Percentiles rank a stretch among this genome's conserved stretches.
Evolutionary conservation across 163 green algal species (phyloP).

Genomic region (Chlamydomonas reinhardtii): DNA sequence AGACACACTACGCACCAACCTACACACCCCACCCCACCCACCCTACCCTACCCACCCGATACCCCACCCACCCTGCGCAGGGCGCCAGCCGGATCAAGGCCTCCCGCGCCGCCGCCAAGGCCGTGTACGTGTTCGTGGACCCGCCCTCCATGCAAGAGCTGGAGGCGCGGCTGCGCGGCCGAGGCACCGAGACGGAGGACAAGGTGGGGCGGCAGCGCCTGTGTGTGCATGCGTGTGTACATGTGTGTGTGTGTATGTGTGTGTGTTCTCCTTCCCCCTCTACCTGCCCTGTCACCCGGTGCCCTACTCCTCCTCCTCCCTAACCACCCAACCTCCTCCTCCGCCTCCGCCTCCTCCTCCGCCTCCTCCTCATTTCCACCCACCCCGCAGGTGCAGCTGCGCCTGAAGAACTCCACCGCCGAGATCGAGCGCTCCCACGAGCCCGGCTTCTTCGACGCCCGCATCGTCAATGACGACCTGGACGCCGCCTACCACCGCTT

Average conservation of each 20-base stretch:
- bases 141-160: conserved; percentile 91
- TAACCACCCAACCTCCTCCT: no score
- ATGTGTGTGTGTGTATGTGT: no score
- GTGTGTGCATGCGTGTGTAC: no score
- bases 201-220: conserved; percentile 63
- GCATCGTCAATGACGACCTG: conserved; percentile 91
- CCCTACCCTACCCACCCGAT: no score
- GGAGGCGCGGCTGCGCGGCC: conserved; percentile 85
- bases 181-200: conserved; percentile 92
- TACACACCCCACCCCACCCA: no score
- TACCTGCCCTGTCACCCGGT: no score
- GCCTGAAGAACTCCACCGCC: conserved; percentile 77
- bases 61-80: conserved; percentile 1
- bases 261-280: no score
- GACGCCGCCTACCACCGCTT: conserved; percentile 66
- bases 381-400: conserved; percentile 64
- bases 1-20: no score
- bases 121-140: conserved; percentile 93
- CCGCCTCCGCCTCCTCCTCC: no score
- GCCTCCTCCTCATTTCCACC: no score
- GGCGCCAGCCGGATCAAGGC: conserved; percentile 46
- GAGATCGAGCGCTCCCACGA: conserved; percentile 84
- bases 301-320: no score
- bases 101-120: conserved; percentile 60
- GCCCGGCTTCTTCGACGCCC: conserved; percentile 85